Evolutionary conservation across 169 alveolate genomes (phyloP).

Genomic region (Cryptosporidium meleagridis): DNA sequence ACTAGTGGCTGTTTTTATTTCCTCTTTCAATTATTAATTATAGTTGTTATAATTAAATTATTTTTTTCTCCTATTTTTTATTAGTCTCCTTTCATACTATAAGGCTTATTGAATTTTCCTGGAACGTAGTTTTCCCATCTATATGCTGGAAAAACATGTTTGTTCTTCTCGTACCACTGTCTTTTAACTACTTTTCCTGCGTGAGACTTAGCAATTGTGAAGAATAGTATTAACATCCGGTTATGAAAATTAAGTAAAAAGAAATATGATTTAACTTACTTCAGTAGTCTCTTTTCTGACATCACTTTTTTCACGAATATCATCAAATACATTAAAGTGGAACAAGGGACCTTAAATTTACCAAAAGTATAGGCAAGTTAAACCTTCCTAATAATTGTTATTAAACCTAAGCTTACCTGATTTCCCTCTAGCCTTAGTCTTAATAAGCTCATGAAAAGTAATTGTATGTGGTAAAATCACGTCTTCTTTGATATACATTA

Average conservation of each 20-base stretch:
- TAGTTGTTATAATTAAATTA: neutral
- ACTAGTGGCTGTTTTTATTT: neutral
- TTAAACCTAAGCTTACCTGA: conserved; percentile 60
- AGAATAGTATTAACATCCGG: neutral
- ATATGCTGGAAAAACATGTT: conserved; percentile 83
- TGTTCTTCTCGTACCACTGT: conserved; percentile 83
- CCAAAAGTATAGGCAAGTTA: neutral
- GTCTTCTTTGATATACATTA: conserved; percentile 83
- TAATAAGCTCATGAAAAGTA: conserved; percentile 79
- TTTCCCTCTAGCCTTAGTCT: conserved; percentile 81
- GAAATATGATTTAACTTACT: neutral
- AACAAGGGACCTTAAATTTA: conserved; percentile 76
- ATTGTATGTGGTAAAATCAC: conserved; percentile 81
- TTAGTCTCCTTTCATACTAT: conserved; percentile 32
- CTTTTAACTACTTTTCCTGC: conserved; percentile 83
- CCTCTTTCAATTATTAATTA: neutral
- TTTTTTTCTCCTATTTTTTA: neutral
- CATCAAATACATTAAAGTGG: conserved; percentile 79
- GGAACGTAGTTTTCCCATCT: conserved; percentile 80
- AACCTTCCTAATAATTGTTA: neutral
- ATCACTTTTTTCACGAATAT: conserved; percentile 74
- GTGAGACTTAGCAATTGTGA: conserved; percentile 71
- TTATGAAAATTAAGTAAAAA: neutral
- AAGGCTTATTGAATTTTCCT: conserved; percentile 63
- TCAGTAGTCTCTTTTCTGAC: conserved; percentile 77